phyloP scores from a whole-genome alignment of 139 green algal species.

The Chlamydomonas sp. region DNA sequence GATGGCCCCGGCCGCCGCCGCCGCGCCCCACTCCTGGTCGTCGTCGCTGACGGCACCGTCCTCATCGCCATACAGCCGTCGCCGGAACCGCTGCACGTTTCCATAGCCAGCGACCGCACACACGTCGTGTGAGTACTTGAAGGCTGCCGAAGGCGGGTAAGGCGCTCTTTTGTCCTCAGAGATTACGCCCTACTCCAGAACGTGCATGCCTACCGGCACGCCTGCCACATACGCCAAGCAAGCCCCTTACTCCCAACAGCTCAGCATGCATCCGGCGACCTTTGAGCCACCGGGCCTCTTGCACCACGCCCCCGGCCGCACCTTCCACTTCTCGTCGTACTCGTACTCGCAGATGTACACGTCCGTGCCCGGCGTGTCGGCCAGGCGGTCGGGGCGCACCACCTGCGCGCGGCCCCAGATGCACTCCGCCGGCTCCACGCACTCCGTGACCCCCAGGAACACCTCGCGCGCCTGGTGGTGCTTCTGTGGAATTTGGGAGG shows the following conservation, averaged over 20 bases:
- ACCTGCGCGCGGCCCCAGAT: slow-evolving; percentile 36
- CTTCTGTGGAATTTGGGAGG: slow-evolving; percentile 42
- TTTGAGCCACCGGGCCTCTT: no score
- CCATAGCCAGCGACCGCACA: background rate
- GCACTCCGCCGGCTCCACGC: slow-evolving; percentile 45
- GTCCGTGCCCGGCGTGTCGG: slow-evolving; percentile 69
- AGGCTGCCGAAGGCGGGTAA: background rate
- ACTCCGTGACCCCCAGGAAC: slow-evolving; percentile 68
- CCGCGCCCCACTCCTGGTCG: slow-evolving; percentile 19
- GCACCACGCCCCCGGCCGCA: background rate
- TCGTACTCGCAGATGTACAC: slow-evolving; percentile 82
- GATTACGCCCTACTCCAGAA: background rate
- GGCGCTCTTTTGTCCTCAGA: no score
- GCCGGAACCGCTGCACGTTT: slow-evolving; percentile 31
- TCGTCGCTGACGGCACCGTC: slow-evolving; percentile 17
- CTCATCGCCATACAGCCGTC: background rate
- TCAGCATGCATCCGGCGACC: no score
- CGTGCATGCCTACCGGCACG: background rate
- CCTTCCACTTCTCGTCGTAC: slow-evolving; percentile 57
- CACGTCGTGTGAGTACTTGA: background rate
- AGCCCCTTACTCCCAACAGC: no score
- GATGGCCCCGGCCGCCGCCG: background rate
- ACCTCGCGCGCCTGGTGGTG: slow-evolving; percentile 88
- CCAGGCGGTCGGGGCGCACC: slow-evolving; percentile 17
- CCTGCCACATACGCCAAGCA: no score